Conservation (phyloP, 2,329 filamentous ascomycete species). For the Colletotrichum siamense region DNA sequence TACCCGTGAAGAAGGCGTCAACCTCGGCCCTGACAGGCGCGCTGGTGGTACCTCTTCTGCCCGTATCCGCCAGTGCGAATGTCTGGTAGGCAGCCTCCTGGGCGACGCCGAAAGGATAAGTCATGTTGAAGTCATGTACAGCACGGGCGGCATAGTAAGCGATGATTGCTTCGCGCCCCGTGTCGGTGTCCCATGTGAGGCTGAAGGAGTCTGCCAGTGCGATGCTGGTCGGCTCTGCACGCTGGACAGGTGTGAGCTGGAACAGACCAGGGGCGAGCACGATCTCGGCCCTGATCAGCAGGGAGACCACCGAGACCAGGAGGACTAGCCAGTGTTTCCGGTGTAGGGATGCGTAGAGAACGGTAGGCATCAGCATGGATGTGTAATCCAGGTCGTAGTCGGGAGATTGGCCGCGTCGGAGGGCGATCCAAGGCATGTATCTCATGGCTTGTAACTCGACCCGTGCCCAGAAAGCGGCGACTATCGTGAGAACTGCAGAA, state of each 20-base stretch:
- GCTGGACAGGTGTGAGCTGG: not conserved
- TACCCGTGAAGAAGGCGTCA: not conserved
- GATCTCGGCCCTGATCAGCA: constrained; percentile 3
- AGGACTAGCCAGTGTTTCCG: not conserved
- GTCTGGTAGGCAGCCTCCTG: not conserved
- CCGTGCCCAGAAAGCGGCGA: not conserved
- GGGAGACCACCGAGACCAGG: not conserved
- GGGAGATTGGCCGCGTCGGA: not conserved
- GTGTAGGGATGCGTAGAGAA: not conserved
- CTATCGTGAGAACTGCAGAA: not conserved
- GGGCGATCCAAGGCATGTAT: constrained; percentile 10
- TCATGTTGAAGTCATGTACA: constrained; percentile 3
- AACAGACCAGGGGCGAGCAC: constrained; percentile 7
- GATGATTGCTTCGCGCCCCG: not conserved
- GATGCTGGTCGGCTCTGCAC: not conserved
- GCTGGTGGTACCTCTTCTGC: not conserved
- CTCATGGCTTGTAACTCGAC: constrained; percentile 1
- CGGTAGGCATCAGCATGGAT: constrained; percentile 1
- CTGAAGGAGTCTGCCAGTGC: not conserved
- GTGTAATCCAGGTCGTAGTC: constrained; percentile 2
- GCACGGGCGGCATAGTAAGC: not conserved
- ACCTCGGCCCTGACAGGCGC: not conserved
- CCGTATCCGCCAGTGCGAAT: not conserved
- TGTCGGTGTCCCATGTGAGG: not conserved
- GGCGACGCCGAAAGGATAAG: not conserved